These are phyloP conservation scores for Penicillium pancosmium DNA, from an alignment of 495 filamentous ascomycete genomes.

Conservation along the genomic window DNA sequence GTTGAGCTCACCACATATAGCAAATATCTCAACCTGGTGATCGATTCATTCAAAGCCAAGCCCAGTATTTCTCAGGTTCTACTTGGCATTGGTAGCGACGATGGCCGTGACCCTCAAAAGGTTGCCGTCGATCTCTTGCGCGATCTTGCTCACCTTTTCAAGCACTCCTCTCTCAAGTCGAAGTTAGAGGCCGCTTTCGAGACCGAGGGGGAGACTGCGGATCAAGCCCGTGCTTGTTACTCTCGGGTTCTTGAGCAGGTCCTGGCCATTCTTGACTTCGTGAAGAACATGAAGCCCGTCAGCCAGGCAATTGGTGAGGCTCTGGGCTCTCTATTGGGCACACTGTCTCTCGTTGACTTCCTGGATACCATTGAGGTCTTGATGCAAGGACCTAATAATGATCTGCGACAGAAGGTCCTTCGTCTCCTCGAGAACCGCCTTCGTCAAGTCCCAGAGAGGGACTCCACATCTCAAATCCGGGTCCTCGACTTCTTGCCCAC, in stretches of 20 bases:
- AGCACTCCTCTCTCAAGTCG: conserved; percentile 46
- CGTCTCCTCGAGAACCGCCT: conserved; percentile 76
- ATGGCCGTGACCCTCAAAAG: conserved; percentile 59
- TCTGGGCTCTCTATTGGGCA: conserved; percentile 71
- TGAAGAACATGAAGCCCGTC: conserved; percentile 62
- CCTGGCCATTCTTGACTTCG: conserved; percentile 60
- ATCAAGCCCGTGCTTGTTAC: conserved; percentile 66
- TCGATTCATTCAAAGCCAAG: conserved; percentile 72
- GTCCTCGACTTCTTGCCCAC: conserved; percentile 78
- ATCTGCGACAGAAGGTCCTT: conserved; percentile 77
- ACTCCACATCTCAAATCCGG: conserved; percentile 64
- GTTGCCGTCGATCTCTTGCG: conserved; percentile 64
- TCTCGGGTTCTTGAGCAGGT: conserved; percentile 70
- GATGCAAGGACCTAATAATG: conserved; percentile 68
- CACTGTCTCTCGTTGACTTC: conserved; percentile 82
- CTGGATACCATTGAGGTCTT: conserved; percentile 80
- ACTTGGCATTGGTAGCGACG: conserved; percentile 65
- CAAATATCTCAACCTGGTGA: conserved; percentile 71
- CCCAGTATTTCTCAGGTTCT: conserved; percentile 68
- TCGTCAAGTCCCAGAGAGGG: conserved; percentile 64
- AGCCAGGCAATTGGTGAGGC: conserved; percentile 67
- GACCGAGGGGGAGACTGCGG: conserved; percentile 49
- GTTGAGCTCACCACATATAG: conserved; percentile 68
- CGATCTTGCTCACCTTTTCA: conserved; percentile 45
- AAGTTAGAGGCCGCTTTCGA: conserved; percentile 45